A percentile compares a stretch with the other conserved stretches of the same genome.
Conservation (phyloP, 345 rosid species). For the Trapa incisa region DNA sequence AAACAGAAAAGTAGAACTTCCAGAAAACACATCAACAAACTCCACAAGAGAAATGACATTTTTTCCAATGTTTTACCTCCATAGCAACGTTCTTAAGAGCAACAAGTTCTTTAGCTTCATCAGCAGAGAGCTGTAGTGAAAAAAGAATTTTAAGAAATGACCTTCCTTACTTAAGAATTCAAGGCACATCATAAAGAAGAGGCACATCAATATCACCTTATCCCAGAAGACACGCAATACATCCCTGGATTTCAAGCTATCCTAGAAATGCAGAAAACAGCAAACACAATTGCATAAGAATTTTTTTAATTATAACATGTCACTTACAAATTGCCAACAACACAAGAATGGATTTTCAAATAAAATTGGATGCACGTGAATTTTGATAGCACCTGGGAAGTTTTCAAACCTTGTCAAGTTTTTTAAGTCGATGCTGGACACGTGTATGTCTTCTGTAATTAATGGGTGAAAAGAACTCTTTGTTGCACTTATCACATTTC, state of each 20-base stretch:
- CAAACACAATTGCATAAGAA: not conserved
- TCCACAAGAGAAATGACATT: not conserved
- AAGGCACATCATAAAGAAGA: not conserved
- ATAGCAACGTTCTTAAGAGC: conserved; percentile 45
- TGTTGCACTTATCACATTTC: conserved; percentile 82
- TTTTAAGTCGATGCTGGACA: conserved; percentile 74
- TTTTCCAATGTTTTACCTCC: conserved; percentile 32
- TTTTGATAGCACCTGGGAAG: not conserved
- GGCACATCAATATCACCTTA: conserved; percentile 31
- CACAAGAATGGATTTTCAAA: not conserved
- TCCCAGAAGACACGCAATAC: conserved; percentile 73
- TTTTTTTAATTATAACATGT: not conserved
- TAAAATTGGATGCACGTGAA: not conserved
- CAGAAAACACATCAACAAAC: not conserved
- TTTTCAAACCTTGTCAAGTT: conserved; percentile 59
- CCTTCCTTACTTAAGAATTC: not conserved
- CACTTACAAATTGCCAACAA: not conserved
- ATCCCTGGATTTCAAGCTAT: conserved; percentile 60
- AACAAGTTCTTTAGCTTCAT: conserved; percentile 53
- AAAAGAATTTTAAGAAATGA: conserved; percentile 8
- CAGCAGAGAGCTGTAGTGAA: conserved; percentile 49
- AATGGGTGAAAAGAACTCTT: conserved; percentile 79
- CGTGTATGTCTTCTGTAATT: conserved; percentile 82
- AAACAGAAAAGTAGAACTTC: not conserved
- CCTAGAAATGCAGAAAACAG: conserved; percentile 31